A percentile compares a stretch with the other conserved stretches of the same genome.
These are phyloP conservation scores for Fusarium goolgardi DNA, from an alignment of 2,329 filamentous ascomycete genomes.

Conservation along the genomic window DNA sequence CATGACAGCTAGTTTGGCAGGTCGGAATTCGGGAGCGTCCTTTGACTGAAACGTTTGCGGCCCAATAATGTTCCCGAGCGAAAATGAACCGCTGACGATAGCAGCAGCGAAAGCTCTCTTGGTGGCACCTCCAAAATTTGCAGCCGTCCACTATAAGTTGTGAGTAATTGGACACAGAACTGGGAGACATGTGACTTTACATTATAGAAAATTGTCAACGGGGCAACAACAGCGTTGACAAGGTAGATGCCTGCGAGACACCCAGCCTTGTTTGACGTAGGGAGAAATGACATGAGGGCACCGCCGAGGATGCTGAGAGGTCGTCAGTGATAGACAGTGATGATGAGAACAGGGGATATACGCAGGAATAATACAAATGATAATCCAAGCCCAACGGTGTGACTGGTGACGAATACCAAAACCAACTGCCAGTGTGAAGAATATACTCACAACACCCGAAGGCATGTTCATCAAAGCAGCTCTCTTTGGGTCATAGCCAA, in stretches of 20 bases:
- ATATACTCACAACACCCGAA: conserved; percentile 63
- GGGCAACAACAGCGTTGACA: conserved; percentile 62
- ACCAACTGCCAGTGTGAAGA: conserved; percentile 62
- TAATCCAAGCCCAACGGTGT: conserved; percentile 63
- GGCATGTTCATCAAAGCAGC: conserved; percentile 67
- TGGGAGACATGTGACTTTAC: conserved; percentile 43
- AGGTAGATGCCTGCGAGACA: conserved; percentile 63
- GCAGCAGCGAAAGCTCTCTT: conserved; percentile 64
- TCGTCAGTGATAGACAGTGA: background rate
- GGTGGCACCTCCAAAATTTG: conserved; percentile 64
- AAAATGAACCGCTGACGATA: conserved; percentile 62
- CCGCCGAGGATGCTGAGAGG: conserved; percentile 58
- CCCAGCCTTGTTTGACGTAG: conserved; percentile 58
- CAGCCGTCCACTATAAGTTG: conserved; percentile 57
- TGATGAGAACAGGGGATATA: conserved; percentile 38
- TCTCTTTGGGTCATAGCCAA: conserved; percentile 58
- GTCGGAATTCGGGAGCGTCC: conserved; percentile 64
- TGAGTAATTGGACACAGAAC: rapidly evolving
- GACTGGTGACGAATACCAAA: conserved; percentile 60
- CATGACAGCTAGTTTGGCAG: conserved; percentile 67
- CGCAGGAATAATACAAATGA: conserved; percentile 61
- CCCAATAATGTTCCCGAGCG: conserved; percentile 67
- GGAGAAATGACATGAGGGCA: conserved; percentile 65
- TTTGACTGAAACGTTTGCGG: conserved; percentile 66
- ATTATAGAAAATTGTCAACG: conserved; percentile 59